Evolutionary conservation across 257 asterid genomes (phyloP).

Genomic region (Haberlea rhodopensis): DNA sequence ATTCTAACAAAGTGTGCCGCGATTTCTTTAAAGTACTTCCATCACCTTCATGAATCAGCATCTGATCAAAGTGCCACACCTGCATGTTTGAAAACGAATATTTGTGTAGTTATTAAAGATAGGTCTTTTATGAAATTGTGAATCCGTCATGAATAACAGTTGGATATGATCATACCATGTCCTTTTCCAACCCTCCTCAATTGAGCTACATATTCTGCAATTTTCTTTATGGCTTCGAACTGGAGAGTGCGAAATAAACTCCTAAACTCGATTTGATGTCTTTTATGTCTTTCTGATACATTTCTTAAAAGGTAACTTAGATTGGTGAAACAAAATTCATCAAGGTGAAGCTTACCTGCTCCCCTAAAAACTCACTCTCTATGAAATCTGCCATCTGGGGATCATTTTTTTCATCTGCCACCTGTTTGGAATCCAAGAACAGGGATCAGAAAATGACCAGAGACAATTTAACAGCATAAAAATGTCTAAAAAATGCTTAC

Average conservation of each 20-base stretch:
- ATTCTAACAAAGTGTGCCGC: background rate
- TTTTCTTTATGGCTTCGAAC: conserved; percentile 72
- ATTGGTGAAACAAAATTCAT: background rate
- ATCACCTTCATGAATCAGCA: conserved; percentile 37
- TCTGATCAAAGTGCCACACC: conserved; percentile 60
- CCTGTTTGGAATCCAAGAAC: conserved; percentile 34
- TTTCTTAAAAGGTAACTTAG: background rate
- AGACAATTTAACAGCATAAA: background rate
- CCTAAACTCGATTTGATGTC: background rate
- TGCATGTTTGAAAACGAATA: conserved; percentile 23
- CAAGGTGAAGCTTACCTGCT: conserved; percentile 50
- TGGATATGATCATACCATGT: conserved; percentile 48
- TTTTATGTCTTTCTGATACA: background rate
- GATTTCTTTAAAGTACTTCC: conserved; percentile 19
- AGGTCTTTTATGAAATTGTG: background rate
- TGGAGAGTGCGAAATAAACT: conserved; percentile 21
- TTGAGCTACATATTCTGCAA: conserved; percentile 71
- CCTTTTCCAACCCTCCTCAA: conserved; percentile 89
- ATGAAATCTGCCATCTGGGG: conserved; percentile 62
- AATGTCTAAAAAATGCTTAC: conserved; percentile 36
- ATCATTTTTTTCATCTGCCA: conserved; percentile 61
- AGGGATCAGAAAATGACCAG: background rate
- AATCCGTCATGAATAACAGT: background rate
- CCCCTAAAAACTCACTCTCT: conserved; percentile 63
- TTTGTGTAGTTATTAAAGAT: background rate